Conservation (phyloP, 2,329 filamentous ascomycete species). For the Raffaelea arxii region DNA sequence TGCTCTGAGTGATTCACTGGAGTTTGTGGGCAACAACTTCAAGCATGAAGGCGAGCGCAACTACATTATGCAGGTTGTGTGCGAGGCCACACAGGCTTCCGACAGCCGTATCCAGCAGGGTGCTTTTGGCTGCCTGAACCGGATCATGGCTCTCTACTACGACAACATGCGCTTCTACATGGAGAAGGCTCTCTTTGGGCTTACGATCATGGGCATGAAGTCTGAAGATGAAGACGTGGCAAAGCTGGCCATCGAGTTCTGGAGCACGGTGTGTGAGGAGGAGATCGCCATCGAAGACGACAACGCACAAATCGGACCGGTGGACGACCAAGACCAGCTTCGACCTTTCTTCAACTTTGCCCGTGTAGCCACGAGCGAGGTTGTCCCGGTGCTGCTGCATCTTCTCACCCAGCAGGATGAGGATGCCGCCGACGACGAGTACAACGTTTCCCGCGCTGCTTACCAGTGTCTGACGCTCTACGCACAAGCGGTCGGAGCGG, state of each 20-base stretch:
- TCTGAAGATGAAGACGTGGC: constrained; percentile 94
- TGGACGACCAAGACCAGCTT: constrained; percentile 68
- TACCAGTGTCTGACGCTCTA: constrained; percentile 97
- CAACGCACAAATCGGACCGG: constrained; percentile 59
- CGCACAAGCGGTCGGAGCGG: constrained; percentile 77
- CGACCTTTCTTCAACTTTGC: constrained; percentile 95
- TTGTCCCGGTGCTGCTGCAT: constrained; percentile 81
- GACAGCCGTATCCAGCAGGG: constrained; percentile 90
- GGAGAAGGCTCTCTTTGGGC: constrained; percentile 97
- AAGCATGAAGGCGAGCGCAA: constrained; percentile 98
- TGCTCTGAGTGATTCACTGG: constrained; percentile 88
- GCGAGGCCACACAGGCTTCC: constrained; percentile 91
- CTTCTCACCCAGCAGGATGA: constrained; percentile 96
- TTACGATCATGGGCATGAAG: constrained; percentile 98
- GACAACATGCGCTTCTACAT: constrained; percentile 99
- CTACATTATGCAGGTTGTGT: constrained; percentile 99
- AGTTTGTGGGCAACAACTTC: constrained; percentile 97
- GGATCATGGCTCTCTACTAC: constrained; percentile 98
- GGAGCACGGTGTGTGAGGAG: constrained; percentile 99
- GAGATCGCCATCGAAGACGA: constrained; percentile 97
- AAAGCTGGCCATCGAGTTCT: constrained; percentile 97
- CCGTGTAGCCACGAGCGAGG: constrained; percentile 83
- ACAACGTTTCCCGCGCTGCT: constrained; percentile 88
- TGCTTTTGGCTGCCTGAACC: constrained; percentile 93
- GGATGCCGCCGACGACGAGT: constrained; percentile 92